A percentile compares a stretch with the other conserved stretches of the same genome.
These are phyloP conservation scores for Pseudogymnoascus sp. DNA, from an alignment of 2,329 filamentous ascomycete species.

Conservation along the genomic window DNA sequence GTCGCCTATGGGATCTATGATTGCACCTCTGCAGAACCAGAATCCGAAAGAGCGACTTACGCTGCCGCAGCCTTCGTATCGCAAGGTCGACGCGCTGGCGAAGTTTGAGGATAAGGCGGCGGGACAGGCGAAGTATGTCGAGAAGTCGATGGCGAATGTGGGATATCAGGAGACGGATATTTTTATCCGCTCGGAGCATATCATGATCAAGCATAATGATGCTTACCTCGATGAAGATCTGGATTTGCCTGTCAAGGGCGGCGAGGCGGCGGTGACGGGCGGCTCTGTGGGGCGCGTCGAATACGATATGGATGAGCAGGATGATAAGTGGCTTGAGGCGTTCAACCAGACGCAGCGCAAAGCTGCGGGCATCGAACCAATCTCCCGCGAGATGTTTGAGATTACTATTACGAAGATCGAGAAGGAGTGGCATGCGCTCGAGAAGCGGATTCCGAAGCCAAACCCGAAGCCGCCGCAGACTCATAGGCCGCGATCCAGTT, in stretches of 20 bases:
- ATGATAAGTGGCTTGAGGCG: slow-evolving; percentile 88
- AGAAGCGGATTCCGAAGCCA: slow-evolving; percentile 94
- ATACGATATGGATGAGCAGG: slow-evolving; percentile 99
- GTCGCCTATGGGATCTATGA: slow-evolving; percentile 52
- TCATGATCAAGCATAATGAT: slow-evolving; percentile 59
- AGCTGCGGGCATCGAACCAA: slow-evolving; percentile 66
- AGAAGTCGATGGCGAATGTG: slow-evolving; percentile 91
- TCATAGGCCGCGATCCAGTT: slow-evolving; percentile 85
- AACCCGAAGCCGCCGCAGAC: slow-evolving; percentile 95
- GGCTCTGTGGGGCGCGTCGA: slow-evolving; percentile 73
- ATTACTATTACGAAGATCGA: slow-evolving; percentile 98
- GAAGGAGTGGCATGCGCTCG: slow-evolving; percentile 94
- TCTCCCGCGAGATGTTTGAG: slow-evolving; percentile 91
- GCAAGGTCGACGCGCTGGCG: slow-evolving; percentile 70
- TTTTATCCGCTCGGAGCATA: slow-evolving; percentile 70
- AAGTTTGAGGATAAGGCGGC: slow-evolving; percentile 78
- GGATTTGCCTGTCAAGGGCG: slow-evolving; percentile 50
- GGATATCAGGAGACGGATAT: slow-evolving; percentile 94
- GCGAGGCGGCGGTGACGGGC: slow-evolving; percentile 44
- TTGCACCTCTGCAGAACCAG: slow-evolving; percentile 70
- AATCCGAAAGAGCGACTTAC: slow-evolving; percentile 75
- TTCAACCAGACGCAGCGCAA: slow-evolving; percentile 68
- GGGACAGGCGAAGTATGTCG: slow-evolving; percentile 84
- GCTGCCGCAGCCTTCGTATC: slow-evolving; percentile 67
- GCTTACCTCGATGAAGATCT: slow-evolving; percentile 52